Evolutionary conservation across 805 yeast species (phyloP).

Genomic region (Metschnikowia santaceciliae): DNA sequence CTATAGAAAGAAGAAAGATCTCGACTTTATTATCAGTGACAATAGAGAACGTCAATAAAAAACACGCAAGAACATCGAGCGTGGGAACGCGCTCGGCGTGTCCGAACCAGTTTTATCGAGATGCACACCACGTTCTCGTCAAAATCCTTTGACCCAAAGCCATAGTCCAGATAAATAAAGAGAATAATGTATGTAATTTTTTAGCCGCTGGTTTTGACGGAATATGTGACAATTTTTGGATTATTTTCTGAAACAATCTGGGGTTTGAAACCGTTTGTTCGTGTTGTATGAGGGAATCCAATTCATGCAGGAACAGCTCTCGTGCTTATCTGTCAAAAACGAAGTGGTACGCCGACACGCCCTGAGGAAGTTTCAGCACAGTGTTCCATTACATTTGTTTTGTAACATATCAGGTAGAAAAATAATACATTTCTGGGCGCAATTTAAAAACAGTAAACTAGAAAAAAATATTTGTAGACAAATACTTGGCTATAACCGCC

Average conservation of each 20-base stretch:
- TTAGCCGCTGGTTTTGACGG: background rate
- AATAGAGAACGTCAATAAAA: background rate
- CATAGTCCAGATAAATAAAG: background rate
- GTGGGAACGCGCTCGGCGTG: constrained; percentile 4
- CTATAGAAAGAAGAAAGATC: background rate
- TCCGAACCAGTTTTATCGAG: background rate
- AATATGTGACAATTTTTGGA: background rate
- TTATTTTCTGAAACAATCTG: background rate
- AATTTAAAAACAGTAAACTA: no score
- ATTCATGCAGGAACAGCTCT: background rate
- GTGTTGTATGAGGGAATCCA: background rate
- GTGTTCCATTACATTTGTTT: no score
- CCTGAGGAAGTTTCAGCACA: background rate
- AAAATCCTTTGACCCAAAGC: background rate
- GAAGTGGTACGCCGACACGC: background rate
- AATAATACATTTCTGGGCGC: no score
- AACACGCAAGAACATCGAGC: constrained; percentile 3
- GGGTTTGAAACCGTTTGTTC: background rate
- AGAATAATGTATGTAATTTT: background rate
- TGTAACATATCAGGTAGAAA: no score
- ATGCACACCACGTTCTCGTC: background rate
- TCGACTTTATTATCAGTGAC: background rate
- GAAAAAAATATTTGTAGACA: no score
- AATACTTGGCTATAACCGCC: no score
- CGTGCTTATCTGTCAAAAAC: background rate